Evolutionary conservation across 1,284 basidiomycete genomes (phyloP).

Genomic region (Stereum hirsutum): DNA sequence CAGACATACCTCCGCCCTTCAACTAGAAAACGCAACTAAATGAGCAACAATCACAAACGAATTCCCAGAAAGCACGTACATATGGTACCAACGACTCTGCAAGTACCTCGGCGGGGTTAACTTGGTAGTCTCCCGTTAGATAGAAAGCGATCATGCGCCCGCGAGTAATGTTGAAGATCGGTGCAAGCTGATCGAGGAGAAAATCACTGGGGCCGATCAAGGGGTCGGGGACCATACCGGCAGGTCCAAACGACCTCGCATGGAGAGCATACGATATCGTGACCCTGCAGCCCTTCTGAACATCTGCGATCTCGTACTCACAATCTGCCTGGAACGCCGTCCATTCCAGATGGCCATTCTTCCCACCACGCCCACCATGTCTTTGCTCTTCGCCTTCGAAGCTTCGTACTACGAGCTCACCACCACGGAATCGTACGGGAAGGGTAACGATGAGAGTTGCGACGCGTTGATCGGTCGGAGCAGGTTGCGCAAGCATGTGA

Average conservation of each 20-base stretch:
- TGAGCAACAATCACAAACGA: constrained; percentile 2
- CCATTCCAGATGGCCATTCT: constrained; percentile 65
- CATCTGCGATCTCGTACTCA: constrained; percentile 61
- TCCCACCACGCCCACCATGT: constrained; percentile 52
- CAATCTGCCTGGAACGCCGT: constrained; percentile 64
- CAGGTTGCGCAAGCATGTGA: constrained; percentile 43
- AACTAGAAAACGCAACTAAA: constrained; percentile 33
- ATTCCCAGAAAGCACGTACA: constrained; percentile 32
- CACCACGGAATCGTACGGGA: constrained; percentile 64
- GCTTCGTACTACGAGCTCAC: constrained; percentile 49
- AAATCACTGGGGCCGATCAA: constrained; percentile 63
- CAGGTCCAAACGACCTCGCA: constrained; percentile 55
- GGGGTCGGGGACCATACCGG: constrained; percentile 41
- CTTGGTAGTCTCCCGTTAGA: constrained; percentile 58
- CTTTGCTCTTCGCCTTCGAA: constrained; percentile 50
- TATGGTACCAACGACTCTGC: constrained; percentile 63
- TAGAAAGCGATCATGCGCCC: constrained; percentile 67
- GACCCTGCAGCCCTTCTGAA: constrained; percentile 61
- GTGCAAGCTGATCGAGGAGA: constrained; percentile 61
- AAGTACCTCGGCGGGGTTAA: constrained; percentile 60
- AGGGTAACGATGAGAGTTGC: constrained; percentile 67
- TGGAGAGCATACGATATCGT: constrained; percentile 65
- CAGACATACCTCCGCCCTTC: constrained; percentile 66
- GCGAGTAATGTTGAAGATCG: constrained; percentile 59
- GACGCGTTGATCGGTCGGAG: constrained; percentile 53